These are phyloP conservation scores for Daldinia sp. DNA, from an alignment of 2,329 filamentous ascomycete species.

Conservation along the genomic window DNA sequence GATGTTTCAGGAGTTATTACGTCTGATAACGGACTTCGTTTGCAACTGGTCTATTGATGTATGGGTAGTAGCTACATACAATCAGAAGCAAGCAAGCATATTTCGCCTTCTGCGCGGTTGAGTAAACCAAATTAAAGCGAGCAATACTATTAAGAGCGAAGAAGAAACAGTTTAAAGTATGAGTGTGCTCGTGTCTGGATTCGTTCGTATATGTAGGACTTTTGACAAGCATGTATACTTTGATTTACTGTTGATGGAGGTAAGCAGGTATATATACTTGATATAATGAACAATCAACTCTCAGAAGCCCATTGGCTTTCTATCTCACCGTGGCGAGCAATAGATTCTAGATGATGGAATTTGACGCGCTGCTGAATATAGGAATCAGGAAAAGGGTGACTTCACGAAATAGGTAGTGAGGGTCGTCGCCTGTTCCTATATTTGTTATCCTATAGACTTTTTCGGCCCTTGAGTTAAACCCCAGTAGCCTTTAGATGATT, in stretches of 20 bases:
- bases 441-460: not conserved
- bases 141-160: conserved; percentile 22
- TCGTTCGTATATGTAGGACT: not conserved
- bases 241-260: not conserved
- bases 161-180: not conserved
- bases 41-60: conserved; percentile 16
- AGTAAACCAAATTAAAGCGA: not conserved
- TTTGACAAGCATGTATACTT: not conserved
- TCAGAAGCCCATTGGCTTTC: not conserved
- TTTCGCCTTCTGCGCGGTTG: conserved; percentile 12
- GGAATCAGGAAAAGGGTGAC: not conserved
- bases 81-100: conserved; percentile 5
- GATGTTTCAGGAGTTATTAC: conserved; percentile 19
- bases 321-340: not conserved
- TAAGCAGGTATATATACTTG: too few species aligned
- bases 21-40: conserved; percentile 17
- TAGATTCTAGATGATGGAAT: not conserved
- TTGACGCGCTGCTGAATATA: not conserved
- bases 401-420: not conserved
- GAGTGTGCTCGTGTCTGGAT: not conserved
- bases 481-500: not conserved
- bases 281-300: not conserved
- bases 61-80: conserved; percentile 16
- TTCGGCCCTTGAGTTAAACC: too few species aligned
- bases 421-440: not conserved